phyloP scores from a whole-genome alignment of 202 grass and related monocot genomes.

The Zizania palustris region DNA sequence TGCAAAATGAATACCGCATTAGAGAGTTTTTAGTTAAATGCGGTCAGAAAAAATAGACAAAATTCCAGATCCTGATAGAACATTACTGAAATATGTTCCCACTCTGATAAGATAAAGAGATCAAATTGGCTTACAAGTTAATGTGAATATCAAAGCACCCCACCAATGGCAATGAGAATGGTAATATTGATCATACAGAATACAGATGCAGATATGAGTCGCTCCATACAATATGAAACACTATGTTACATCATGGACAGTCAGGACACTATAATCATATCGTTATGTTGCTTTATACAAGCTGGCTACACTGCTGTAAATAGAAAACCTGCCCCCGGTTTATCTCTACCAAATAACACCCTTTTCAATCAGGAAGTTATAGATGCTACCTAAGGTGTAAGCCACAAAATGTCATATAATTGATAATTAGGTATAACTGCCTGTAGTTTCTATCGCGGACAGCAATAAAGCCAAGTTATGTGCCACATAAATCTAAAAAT shows the following conservation, averaged over 20 bases:
- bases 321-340: neutral
- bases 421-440: neutral
- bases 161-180: neutral
- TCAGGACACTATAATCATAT: conserved; percentile 10
- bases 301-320: neutral
- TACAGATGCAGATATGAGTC: conserved; percentile 16
- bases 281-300: conserved; percentile 19
- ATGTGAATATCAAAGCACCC: neutral
- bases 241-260: neutral
- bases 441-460: neutral
- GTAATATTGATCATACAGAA: conserved; percentile 15
- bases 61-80: neutral
- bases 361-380: conserved; percentile 15
- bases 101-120: neutral
- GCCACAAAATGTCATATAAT: neutral
- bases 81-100: neutral
- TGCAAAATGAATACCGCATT: neutral
- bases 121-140: no score
- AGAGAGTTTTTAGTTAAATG: neutral
- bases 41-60: neutral
- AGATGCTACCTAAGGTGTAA: neutral
- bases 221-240: conserved; percentile 24
- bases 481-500: neutral
- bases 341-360: neutral
- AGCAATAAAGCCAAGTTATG: neutral